phyloP scores from a whole-genome alignment of 2,329 filamentous ascomycete genomes.

The Fusarium tuaranense region DNA sequence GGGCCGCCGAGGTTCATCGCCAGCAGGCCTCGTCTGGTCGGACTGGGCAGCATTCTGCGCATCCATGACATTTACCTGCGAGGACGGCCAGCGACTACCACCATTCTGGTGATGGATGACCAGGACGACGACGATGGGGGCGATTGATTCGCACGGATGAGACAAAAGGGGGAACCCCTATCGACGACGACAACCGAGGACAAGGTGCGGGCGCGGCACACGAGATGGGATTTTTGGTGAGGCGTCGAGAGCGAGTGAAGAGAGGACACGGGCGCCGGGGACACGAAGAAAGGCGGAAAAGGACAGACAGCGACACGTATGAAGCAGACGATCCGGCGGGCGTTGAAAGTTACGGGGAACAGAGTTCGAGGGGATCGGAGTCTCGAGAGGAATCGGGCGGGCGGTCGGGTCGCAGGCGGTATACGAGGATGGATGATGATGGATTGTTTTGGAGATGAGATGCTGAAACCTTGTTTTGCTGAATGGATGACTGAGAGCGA shows the following conservation, averaged over 20 bases:
- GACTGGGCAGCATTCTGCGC: conserved; percentile 75
- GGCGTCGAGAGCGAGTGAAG: conserved; percentile 4
- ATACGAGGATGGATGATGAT: conserved; percentile 30
- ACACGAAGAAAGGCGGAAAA: conserved; percentile 1
- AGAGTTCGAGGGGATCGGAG: conserved; percentile 17
- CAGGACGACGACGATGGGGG: conserved; percentile 32
- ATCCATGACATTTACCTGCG: conserved; percentile 75
- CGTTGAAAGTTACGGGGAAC: conserved; percentile 19
- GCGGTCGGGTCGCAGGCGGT: conserved; percentile 22
- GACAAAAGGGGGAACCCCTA: conserved; percentile 27
- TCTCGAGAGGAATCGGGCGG: conserved; percentile 13
- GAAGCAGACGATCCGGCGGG: conserved; percentile 11
- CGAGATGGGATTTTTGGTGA: conserved; percentile 16
- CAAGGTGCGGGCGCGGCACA: conserved; percentile 27
- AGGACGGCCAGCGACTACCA: conserved; percentile 63
- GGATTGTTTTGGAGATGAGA: conserved; percentile 31
- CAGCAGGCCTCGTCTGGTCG: conserved; percentile 69
- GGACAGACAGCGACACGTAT: conserved; percentile 13
- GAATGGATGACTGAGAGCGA: conserved; percentile 35
- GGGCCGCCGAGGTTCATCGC: conserved; percentile 63
- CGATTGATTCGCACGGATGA: conserved; percentile 44
- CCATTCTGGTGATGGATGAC: conserved; percentile 64
- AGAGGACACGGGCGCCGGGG: conserved; percentile 25
- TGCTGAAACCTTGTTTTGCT: conserved; percentile 42
- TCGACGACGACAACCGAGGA: conserved; percentile 20